These are phyloP conservation scores for Macadamia integrifolia DNA, from an alignment of 164 flowering plant genomes.

Conservation along the genomic window DNA sequence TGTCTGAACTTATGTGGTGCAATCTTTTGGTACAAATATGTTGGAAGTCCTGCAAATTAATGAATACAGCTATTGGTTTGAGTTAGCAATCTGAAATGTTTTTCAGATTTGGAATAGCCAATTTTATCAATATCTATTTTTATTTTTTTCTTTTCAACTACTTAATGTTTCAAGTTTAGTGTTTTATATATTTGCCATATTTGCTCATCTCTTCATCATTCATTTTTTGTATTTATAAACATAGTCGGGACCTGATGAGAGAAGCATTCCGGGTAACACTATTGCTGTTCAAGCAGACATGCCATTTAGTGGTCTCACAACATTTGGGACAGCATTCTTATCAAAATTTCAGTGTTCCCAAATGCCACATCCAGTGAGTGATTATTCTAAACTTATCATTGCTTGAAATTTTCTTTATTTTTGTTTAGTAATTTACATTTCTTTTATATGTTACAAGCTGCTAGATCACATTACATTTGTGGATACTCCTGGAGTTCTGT, in stretches of 20 bases:
- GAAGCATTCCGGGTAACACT: conserved; percentile 95
- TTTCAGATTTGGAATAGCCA: too few species aligned
- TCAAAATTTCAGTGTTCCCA: conserved; percentile 98
- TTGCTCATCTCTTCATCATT: not conserved
- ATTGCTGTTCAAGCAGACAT: conserved; percentile 97
- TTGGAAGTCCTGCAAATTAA: not conserved
- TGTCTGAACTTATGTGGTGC: too few species aligned
- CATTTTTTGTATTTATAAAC: not conserved
- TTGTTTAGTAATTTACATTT: not conserved
- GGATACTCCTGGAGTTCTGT: conserved; percentile 95
- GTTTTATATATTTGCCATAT: not conserved
- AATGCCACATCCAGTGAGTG: conserved; percentile 92
- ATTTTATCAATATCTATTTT: not conserved
- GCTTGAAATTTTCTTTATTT: not conserved
- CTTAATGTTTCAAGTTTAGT: not conserved
- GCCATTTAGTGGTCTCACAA: conserved; percentile 91
- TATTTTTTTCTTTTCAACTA: not conserved
- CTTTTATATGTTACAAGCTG: conserved; percentile 41
- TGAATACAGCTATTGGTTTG: not conserved
- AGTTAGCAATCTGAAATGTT: too few species aligned
- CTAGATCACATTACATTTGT: conserved; percentile 92
- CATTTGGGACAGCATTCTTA: conserved; percentile 90
- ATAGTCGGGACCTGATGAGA: conserved; percentile 91
- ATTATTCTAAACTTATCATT: conserved; percentile 6
- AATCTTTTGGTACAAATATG: not conserved